Percentiles rank a stretch among this genome's conserved stretches.
Conservation (phyloP, 1,139 yeast species). For the Geotrichum reessii region DNA sequence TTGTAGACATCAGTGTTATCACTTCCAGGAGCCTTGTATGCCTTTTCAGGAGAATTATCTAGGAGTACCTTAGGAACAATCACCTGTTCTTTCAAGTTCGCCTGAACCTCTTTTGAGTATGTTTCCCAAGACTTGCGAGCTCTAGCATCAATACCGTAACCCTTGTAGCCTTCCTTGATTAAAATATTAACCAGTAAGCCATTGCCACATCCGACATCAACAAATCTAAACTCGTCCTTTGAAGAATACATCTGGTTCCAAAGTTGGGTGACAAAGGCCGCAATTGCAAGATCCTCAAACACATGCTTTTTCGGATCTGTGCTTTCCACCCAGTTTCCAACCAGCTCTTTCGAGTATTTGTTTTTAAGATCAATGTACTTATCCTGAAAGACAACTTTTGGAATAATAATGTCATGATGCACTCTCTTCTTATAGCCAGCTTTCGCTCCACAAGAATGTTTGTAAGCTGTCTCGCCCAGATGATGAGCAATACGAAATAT, state of each 20-base stretch:
- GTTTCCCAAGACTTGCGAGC: slow-evolving; percentile 80
- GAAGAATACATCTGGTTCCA: slow-evolving; percentile 61
- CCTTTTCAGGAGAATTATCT: slow-evolving; percentile 54
- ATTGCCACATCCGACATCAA: slow-evolving; percentile 95
- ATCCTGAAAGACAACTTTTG: slow-evolving; percentile 77
- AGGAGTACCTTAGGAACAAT: slow-evolving; percentile 68
- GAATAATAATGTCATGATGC: slow-evolving; percentile 79
- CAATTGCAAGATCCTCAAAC: slow-evolving; percentile 92
- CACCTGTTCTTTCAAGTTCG: slow-evolving; percentile 62
- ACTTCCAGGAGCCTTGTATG: slow-evolving; percentile 7
- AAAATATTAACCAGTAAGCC: slow-evolving; percentile 78
- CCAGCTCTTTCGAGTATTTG: slow-evolving; percentile 68
- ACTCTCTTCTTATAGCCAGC: slow-evolving; percentile 85
- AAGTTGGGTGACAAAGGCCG: slow-evolving; percentile 86
- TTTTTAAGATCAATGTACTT: slow-evolving; percentile 74
- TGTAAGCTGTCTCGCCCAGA: slow-evolving; percentile 68
- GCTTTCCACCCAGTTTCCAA: slow-evolving; percentile 84
- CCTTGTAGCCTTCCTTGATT: slow-evolving; percentile 70
- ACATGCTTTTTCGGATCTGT: slow-evolving; percentile 96
- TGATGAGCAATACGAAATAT: slow-evolving; percentile 76
- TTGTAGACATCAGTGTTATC: slow-evolving; percentile 8
- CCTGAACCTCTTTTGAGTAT: slow-evolving; percentile 59
- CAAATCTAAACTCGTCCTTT: slow-evolving; percentile 54
- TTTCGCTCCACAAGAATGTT: slow-evolving; percentile 78
- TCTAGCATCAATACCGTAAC: slow-evolving; percentile 86